Evolutionary conservation across 2,329 filamentous ascomycete genomes (phyloP).

Genomic region (Beauveria australis): DNA sequence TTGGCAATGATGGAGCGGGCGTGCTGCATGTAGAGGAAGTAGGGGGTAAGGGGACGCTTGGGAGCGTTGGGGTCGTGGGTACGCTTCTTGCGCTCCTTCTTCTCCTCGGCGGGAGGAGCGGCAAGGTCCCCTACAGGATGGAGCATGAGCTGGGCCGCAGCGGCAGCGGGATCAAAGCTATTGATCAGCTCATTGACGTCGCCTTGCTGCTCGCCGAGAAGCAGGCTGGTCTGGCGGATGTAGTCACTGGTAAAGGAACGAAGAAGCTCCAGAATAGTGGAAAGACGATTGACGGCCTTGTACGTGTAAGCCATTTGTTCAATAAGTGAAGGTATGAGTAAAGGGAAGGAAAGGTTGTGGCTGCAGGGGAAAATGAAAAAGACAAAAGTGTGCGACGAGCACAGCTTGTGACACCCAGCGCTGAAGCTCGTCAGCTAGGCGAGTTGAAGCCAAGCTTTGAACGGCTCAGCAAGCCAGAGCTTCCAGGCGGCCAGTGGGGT

Average conservation of each 20-base stretch:
- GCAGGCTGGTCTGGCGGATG: slow-evolving; percentile 77
- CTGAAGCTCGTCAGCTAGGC: neutral
- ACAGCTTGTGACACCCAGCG: neutral
- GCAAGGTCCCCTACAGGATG: slow-evolving; percentile 24
- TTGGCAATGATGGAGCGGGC: slow-evolving; percentile 74
- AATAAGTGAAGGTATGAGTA: neutral
- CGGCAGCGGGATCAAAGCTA: slow-evolving; percentile 43
- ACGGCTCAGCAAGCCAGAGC: slow-evolving; percentile 16
- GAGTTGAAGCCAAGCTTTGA: neutral
- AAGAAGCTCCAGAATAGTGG: slow-evolving; percentile 70
- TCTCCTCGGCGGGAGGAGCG: slow-evolving; percentile 49
- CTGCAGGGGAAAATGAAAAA: neutral
- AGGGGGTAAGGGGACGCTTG: slow-evolving; percentile 87
- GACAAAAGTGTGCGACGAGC: neutral
- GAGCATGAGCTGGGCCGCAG: slow-evolving; percentile 37
- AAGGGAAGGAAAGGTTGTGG: neutral
- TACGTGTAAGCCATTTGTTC: slow-evolving; percentile 37
- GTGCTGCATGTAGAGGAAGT: slow-evolving; percentile 90
- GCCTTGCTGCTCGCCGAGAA: slow-evolving; percentile 57
- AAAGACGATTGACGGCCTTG: slow-evolving; percentile 52
- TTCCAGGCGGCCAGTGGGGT: slow-evolving; percentile 4
- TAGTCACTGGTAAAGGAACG: slow-evolving; percentile 76
- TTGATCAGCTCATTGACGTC: slow-evolving; percentile 40
- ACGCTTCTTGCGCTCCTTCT: slow-evolving; percentile 86
- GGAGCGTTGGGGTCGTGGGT: slow-evolving; percentile 87